Percentiles rank a stretch among this genome's conserved stretches.
Conservation (phyloP, 2,329 filamentous ascomycete species). For the Harringtonia aguacate region DNA sequence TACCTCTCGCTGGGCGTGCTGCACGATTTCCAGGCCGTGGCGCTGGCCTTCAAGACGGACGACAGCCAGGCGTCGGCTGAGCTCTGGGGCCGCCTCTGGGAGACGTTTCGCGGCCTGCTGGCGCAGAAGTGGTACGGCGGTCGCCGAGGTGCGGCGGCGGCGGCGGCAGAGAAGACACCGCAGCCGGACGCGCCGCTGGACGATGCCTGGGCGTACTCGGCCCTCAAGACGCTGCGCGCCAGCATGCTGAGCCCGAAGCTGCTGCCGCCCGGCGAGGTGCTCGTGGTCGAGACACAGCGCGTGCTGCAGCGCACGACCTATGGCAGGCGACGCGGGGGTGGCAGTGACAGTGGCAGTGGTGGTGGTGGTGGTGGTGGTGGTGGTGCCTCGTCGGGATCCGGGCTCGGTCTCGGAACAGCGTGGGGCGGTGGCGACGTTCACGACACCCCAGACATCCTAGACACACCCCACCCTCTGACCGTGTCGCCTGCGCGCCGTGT, state of each 20-base stretch:
- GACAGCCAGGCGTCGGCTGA: conserved; percentile 56
- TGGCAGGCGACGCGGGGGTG: conserved; percentile 21
- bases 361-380: conserved; percentile 3
- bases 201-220: conserved; percentile 59
- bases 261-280: conserved; percentile 66
- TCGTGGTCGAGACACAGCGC: conserved; percentile 56
- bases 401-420: background rate
- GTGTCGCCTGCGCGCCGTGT: conserved; percentile 53
- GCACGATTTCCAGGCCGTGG: conserved; percentile 63
- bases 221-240: conserved; percentile 53
- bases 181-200: conserved; percentile 26
- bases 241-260: conserved; percentile 61
- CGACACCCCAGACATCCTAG: too few species aligned
- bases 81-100: conserved; percentile 55
- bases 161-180: background rate
- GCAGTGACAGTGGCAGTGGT: too few species aligned
- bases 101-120: conserved; percentile 27
- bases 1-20: conserved; percentile 62
- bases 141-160: conserved; percentile 11
- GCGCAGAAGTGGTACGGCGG: conserved; percentile 47
- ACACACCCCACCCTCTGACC: conserved; percentile 7
- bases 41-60: conserved; percentile 63
- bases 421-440: too few species aligned
- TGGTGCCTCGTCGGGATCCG: background rate
- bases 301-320: conserved; percentile 60